phyloP scores from a whole-genome alignment of 208 protist genomes.

The Crithidia fasciculata region DNA sequence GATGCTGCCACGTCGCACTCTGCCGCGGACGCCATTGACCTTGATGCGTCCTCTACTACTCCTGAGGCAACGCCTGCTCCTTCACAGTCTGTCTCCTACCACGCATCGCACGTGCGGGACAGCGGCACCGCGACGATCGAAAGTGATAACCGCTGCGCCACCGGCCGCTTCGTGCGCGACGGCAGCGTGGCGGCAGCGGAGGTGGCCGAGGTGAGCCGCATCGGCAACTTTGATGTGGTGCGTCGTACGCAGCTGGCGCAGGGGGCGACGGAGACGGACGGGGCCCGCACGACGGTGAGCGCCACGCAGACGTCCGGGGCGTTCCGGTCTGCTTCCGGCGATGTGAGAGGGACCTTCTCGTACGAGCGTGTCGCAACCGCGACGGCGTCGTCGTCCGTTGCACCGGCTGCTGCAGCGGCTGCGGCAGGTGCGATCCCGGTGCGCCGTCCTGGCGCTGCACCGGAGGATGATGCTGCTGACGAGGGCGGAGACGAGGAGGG shows the following conservation, averaged over 20 bases:
- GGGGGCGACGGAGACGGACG: slow-evolving; percentile 9
- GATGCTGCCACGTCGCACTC: not conserved
- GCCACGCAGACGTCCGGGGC: slow-evolving; percentile 25
- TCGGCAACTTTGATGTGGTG: slow-evolving; percentile 30
- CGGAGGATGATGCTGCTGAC: not conserved
- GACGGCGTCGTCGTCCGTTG: slow-evolving; percentile 7
- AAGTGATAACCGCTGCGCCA: slow-evolving; percentile 23
- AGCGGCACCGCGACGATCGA: slow-evolving; percentile 20
- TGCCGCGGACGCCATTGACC: not conserved
- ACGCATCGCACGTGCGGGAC: slow-evolving; percentile 5
- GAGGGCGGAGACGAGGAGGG: not conserved
- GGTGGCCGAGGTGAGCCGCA: slow-evolving; percentile 21
- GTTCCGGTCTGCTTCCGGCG: slow-evolving; percentile 28
- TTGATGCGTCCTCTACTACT: not conserved
- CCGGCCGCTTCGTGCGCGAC: slow-evolving; percentile 31
- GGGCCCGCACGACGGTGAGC: slow-evolving; percentile 21
- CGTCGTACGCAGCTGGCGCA: slow-evolving; percentile 17
- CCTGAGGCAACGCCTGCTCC: not conserved
- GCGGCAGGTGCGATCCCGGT: not conserved
- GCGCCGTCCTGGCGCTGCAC: not conserved
- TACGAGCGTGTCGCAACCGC: slow-evolving; percentile 15
- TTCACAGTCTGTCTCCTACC: not conserved
- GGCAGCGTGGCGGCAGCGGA: slow-evolving; percentile 27
- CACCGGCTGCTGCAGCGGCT: not conserved
- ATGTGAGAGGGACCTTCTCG: slow-evolving; percentile 32